Evolutionary conservation across 1,139 yeast species (phyloP), one percentile per base, ranked within the genome.

Genomic region (Candida smagusa): DNA sequence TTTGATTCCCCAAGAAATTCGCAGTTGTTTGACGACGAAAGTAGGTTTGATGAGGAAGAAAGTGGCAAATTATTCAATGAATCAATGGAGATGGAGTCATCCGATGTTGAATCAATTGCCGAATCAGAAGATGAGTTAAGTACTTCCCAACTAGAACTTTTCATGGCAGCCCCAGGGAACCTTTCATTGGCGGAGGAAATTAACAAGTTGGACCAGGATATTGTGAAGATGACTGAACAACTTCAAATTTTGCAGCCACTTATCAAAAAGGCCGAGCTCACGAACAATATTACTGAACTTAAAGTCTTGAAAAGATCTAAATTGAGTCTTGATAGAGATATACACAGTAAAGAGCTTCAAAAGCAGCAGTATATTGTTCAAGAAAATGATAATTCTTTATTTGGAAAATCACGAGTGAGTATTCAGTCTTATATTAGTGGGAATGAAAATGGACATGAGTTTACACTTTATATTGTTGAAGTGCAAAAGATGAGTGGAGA

Each of bases 361-460:
- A 76, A 77, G 40, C 96, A 87, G 47, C 96, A 87, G 54, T 82
- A 81, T 47, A 76, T 84, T 36, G 88, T 88, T 1, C 95, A 86
- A 52, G 95, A 87, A 46, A 83, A 78, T 51, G 92, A 86, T 37
- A 85, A 83, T 54, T 81, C 89, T 50, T 68, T 90, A 38, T 88
- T 63, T 54, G 88, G 86, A 1, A 81, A 82, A 46, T 80, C 95
- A 0, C 62, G 69, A 27, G 78, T 86, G 1, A 60, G 68, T 7
- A 85, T 89, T 28, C 84, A 78, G 39, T 78, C 90, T 0, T 84
- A 79, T 53, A 72, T 84, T 21, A 76, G 74, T 38, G 80, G 77
- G 1, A 63, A 72, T 35, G 80, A 77, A 30, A 63, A 67, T 28
- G 83, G 84, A 0, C 73, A 71, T 38, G 85, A 79, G 35, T 84